A percentile compares a stretch with the other conserved stretches of the same genome.
These are phyloP conservation scores for Carex arenaria DNA, from an alignment of 202 grass and related monocot genomes.

Conservation along the genomic window DNA sequence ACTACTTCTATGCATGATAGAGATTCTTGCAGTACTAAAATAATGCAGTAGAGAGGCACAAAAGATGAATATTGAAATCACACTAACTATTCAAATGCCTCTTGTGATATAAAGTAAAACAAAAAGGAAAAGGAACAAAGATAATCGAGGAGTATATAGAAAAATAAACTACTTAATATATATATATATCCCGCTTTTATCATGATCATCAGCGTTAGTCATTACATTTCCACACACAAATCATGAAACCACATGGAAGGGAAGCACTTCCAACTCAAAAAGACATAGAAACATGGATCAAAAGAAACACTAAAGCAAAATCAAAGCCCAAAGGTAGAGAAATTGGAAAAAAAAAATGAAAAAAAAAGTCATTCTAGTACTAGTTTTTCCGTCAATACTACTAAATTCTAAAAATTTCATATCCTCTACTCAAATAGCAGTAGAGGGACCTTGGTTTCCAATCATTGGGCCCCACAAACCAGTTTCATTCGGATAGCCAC, in stretches of 20 bases:
- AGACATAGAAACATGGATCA: background rate
- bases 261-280: constrained; percentile 26
- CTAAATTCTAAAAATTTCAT: constrained; percentile 34
- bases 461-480: constrained; percentile 67
- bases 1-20: background rate
- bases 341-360: constrained; percentile 23
- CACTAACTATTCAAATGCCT: background rate
- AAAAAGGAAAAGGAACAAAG: background rate
- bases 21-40: background rate
- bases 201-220: constrained; percentile 6
- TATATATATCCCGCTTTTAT: constrained; percentile 3
- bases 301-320: constrained; percentile 26
- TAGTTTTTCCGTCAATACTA: constrained; percentile 46
- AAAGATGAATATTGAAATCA: background rate
- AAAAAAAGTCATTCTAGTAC: constrained; percentile 32
- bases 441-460: constrained; percentile 50
- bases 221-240: constrained; percentile 21
- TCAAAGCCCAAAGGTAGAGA: constrained; percentile 33
- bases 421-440: constrained; percentile 45
- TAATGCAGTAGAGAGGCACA: background rate
- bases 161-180: background rate
- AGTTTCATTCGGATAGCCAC: constrained; percentile 37
- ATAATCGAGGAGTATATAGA: background rate
- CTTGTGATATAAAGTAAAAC: background rate
- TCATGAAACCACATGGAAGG: constrained; percentile 20